Conservation (phyloP, 352 stramenopile species). For the Pythium rishiriense region DNA sequence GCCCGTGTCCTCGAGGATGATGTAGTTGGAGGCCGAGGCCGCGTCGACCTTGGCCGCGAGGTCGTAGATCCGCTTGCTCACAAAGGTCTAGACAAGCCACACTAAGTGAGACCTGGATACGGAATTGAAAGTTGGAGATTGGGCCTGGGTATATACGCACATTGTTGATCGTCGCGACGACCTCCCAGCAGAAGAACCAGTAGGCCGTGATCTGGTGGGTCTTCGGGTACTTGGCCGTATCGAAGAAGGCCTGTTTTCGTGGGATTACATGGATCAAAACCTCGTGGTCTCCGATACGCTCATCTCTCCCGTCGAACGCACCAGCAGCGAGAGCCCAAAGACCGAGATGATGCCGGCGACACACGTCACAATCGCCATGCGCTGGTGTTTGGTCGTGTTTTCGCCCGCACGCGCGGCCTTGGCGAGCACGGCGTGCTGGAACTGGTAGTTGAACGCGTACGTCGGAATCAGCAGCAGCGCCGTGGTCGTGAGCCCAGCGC, state of each 20-base stretch:
- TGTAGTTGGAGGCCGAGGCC: conserved; percentile 8
- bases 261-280: neutral
- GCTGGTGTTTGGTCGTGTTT: conserved; percentile 25
- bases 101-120: neutral
- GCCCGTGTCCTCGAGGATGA: conserved; percentile 14
- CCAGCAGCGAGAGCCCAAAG: conserved; percentile 50
- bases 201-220: conserved; percentile 48
- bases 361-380: conserved; percentile 30
- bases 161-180: conserved; percentile 50
- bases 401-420: conserved; percentile 13
- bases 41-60: conserved; percentile 6
- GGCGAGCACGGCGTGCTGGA: conserved; percentile 37
- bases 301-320: conserved; percentile 15
- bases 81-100: conserved; percentile 26
- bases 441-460: conserved; percentile 54
- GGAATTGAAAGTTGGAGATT: neutral
- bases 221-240: conserved; percentile 43
- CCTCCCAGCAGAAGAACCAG: conserved; percentile 63
- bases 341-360: conserved; percentile 42
- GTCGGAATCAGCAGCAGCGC: conserved; percentile 47
- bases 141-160: conserved; percentile 26
- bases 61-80: conserved; percentile 30
- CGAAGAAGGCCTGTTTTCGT: conserved; percentile 40
- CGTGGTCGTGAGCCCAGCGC: conserved; percentile 44
- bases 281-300: neutral